Base-by-base conservation (phyloP, 345 rosid species). In the Raphanus sativus region DNA sequence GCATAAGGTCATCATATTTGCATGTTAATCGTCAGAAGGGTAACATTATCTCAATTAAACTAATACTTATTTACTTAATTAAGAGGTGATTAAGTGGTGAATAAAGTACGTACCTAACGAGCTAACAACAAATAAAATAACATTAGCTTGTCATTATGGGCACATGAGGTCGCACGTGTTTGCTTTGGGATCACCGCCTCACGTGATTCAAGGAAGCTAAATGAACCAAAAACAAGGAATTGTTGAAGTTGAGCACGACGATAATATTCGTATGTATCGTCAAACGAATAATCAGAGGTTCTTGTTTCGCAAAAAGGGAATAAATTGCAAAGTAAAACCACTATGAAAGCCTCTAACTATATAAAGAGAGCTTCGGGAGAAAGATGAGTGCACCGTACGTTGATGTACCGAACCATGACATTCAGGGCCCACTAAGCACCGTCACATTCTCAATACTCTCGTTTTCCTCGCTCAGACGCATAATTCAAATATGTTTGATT, bases 81-180 rank as follows among this genome's bases (percentile, higher is more conserved):
- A 48, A 61, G 74, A 69, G 34, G 28, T 60, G 15, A 76, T 69
- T 71, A 70, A 69, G 62, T 26, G 64, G 63, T 61, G 55, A 50
- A 25, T 67, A 48, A 78, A 78, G 73, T 32, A 78, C 42, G n/a
- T 25, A 66, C 8, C 61, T 66, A 78, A 30, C 66, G 66, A 55
- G 52, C 59, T 54, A 69, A 58, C 66, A 77, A 54, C 60, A 40
- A 12, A 25, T 40, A 70, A 8, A 33, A 32, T 30, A 71, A 64
- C 38, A 38, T 13, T 21, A 77, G 25, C 66, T 66, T 34, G 77
- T 78, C 77, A 72, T 72, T 59, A 78, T 66, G 55, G 64, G 81
- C 81, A 78, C 81, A 78, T 78, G 81, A 72, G 77, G 81, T 78
- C 73, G 81, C 81, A 78, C 81, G 81, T 78, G 77, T 78, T 72